Evolutionary conservation across 169 alveolate species (phyloP).

Genomic region (Neospora caninum): DNA sequence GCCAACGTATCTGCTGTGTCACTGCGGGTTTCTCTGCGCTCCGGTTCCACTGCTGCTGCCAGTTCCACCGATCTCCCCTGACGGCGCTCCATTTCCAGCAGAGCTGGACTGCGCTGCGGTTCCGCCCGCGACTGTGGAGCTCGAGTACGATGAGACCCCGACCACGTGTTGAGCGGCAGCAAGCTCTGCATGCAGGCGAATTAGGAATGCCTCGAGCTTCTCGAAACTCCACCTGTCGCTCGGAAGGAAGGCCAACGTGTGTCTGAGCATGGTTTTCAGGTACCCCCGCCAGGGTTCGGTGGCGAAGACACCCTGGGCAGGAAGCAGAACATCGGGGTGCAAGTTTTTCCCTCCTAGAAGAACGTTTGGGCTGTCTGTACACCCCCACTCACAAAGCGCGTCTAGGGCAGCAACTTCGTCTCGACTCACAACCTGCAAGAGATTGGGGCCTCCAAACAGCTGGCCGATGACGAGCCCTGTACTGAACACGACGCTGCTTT

Average conservation of each 20-base stretch:
- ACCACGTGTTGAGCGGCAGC: neutral
- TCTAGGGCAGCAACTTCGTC: constrained; percentile 77
- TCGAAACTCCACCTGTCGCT: constrained; percentile 68
- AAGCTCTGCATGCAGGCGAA: constrained; percentile 32
- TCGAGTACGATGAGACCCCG: neutral
- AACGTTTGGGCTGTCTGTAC: constrained; percentile 66
- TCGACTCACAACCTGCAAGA: constrained; percentile 69
- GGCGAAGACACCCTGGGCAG: constrained; percentile 73
- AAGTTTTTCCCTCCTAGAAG: constrained; percentile 65
- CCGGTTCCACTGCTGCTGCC: neutral
- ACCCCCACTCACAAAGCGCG: constrained; percentile 79
- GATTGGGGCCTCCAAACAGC: constrained; percentile 76
- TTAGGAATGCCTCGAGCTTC: constrained; percentile 13
- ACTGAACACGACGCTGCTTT: constrained; percentile 72
- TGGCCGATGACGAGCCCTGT: constrained; percentile 76
- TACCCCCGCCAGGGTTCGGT: constrained; percentile 70
- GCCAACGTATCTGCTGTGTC: no score
- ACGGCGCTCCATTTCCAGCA: neutral
- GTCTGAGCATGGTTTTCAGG: constrained; percentile 65
- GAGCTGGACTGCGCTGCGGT: no score
- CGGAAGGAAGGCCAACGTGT: constrained; percentile 75
- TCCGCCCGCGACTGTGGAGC: neutral
- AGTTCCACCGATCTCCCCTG: neutral
- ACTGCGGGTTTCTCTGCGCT: neutral
- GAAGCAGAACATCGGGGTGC: constrained; percentile 71